phyloP scores from a whole-genome alignment of 345 rosid genomes.

The Corchorus capsularis region DNA sequence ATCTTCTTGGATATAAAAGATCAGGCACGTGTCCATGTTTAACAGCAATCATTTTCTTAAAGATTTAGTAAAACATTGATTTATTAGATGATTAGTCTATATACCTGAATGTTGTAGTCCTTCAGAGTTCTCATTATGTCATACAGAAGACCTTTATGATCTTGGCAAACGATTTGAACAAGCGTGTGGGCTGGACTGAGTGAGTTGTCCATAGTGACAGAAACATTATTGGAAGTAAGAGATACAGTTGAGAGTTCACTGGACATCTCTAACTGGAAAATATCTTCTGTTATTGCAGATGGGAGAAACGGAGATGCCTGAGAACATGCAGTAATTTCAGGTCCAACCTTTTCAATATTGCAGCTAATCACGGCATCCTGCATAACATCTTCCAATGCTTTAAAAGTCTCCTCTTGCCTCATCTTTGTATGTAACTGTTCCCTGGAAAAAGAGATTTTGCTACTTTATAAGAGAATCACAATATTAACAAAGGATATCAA shows the following conservation, averaged over 20 bases:
- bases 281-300: constrained; percentile 56
- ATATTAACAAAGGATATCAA: constrained; percentile 1
- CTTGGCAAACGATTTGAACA: constrained; percentile 80
- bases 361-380: constrained; percentile 72
- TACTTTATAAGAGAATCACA: not conserved
- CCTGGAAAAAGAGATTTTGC: constrained; percentile 37
- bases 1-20: not conserved
- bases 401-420: constrained; percentile 63
- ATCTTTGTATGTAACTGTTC: constrained; percentile 73
- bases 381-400: constrained; percentile 44
- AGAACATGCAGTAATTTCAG: constrained; percentile 67
- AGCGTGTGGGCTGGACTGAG: constrained; percentile 87
- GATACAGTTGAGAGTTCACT: constrained; percentile 41
- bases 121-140: constrained; percentile 95
- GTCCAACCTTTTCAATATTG: constrained; percentile 74
- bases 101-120: constrained; percentile 92
- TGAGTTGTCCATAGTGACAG: constrained; percentile 72
- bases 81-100: constrained; percentile 13
- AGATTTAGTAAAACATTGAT: not conserved
- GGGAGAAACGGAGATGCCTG: constrained; percentile 68
- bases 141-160: constrained; percentile 89
- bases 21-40: not conserved
- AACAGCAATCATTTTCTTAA: not conserved
- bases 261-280: constrained; percentile 46
- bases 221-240: constrained; percentile 44